Conservation (phyloP, 441 rosid species). For the Pelargonium australe region DNA sequence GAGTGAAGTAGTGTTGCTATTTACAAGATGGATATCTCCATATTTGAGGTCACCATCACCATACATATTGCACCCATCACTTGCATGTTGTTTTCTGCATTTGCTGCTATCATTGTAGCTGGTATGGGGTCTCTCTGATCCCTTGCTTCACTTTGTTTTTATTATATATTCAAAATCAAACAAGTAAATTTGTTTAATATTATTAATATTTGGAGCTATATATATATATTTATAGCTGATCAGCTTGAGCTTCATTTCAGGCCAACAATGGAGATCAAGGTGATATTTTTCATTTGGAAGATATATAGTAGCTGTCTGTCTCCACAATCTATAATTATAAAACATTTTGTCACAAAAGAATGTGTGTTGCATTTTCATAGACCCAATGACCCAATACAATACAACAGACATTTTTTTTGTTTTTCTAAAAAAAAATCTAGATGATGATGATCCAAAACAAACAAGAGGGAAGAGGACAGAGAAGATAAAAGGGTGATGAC, state of each 20-base stretch:
- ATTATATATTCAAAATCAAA: neutral
- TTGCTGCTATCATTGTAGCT: neutral
- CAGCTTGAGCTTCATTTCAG: too few relatives aligned
- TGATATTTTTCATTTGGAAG: too few relatives aligned
- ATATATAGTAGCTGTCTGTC: too few relatives aligned
- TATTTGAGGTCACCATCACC: neutral
- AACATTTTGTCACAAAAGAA: neutral
- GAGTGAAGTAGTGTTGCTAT: neutral
- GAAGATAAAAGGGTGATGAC: neutral
- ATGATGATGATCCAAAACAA: neutral
- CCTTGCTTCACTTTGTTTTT: neutral
- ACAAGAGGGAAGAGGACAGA: neutral
- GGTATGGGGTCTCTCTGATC: slow-evolving; percentile 5
- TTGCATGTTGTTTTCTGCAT: slow-evolving; percentile 1
- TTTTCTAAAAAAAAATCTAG: neutral
- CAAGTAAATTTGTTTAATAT: too few relatives aligned
- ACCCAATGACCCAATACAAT: neutral
- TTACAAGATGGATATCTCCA: neutral
- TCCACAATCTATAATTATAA: too few relatives aligned
- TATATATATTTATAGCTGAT: too few relatives aligned
- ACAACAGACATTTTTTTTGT: neutral
- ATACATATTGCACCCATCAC: slow-evolving; percentile 3
- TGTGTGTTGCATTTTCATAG: neutral
- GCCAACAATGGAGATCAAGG: too few relatives aligned
- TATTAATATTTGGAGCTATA: too few relatives aligned